These are phyloP conservation scores for Hypoxylon crocopeplum DNA, from an alignment of 495 filamentous ascomycete genomes.

Conservation along the genomic window DNA sequence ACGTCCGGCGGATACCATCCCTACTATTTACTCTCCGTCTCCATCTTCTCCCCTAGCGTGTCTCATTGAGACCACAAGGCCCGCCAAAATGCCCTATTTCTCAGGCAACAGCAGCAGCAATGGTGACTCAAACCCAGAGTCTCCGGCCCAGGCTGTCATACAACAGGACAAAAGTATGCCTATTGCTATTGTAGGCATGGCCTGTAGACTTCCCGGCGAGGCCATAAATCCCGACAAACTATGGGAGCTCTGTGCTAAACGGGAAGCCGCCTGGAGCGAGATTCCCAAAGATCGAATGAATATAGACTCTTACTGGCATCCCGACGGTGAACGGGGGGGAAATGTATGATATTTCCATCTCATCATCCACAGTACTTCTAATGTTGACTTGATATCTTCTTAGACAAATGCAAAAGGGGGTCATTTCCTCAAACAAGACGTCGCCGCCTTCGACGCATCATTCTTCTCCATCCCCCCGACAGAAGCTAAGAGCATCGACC, in stretches of 20 bases:
- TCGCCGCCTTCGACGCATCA: background rate
- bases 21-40: no score
- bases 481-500: conserved; percentile 58
- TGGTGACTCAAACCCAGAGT: no score
- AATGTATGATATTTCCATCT: background rate
- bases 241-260: conserved; percentile 57
- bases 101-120: no score
- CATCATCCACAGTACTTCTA: background rate
- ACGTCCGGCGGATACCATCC: no score
- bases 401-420: conserved; percentile 8
- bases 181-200: conserved; percentile 60
- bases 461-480: conserved; percentile 56
- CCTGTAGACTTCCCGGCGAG: conserved; percentile 58
- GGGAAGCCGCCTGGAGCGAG: conserved; percentile 43
- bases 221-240: conserved; percentile 51
- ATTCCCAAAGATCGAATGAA: conserved; percentile 53
- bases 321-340: conserved; percentile 9
- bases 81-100: no score
- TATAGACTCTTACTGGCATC: conserved; percentile 47
- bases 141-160: no score
- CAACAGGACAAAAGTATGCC: conserved; percentile 24
- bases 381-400: background rate
- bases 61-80: no score
- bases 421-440: conserved; percentile 24
- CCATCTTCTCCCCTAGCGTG: no score